Conservation (phyloP, 768 basidiomycete species). For the Mycena venus region DNA sequence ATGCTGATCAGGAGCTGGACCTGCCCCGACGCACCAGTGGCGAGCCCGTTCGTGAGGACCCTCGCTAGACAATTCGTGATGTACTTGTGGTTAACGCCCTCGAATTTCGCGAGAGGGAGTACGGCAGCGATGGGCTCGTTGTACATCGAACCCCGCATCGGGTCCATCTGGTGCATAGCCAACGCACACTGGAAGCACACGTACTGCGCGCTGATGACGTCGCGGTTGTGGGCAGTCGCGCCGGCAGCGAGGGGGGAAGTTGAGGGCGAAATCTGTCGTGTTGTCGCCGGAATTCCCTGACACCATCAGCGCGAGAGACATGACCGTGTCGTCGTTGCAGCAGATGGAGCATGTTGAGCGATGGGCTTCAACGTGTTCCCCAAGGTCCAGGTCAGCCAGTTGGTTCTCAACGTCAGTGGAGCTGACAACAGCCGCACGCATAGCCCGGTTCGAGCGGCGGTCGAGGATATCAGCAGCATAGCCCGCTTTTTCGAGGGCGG, state of each 20-base stretch:
- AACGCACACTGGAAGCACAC: constrained; percentile 35
- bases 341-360: constrained; percentile 31
- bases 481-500: constrained; percentile 30
- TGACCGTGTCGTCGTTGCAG: constrained; percentile 31
- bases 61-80: constrained; percentile 31
- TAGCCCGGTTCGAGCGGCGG: constrained; percentile 34
- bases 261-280: constrained; percentile 33
- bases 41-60: constrained; percentile 30
- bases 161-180: constrained; percentile 34
- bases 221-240: constrained; percentile 16
- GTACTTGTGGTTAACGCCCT: constrained; percentile 33
- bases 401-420: constrained; percentile 28
- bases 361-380: constrained; percentile 26
- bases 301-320: constrained; percentile 31
- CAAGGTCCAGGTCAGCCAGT: constrained; percentile 26
- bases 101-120: constrained; percentile 30
- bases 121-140: constrained; percentile 34
- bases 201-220: constrained; percentile 32
- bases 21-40: constrained; percentile 29
- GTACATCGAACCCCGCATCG: constrained; percentile 29
- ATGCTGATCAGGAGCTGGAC: constrained; percentile 30
- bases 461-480: constrained; percentile 34
- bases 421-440: constrained; percentile 31
- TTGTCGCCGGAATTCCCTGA: constrained; percentile 29
- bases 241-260: constrained; percentile 34